These are phyloP conservation scores for Lablab purpureus DNA, from an alignment of 306 rosid species.

Conservation along the genomic window DNA sequence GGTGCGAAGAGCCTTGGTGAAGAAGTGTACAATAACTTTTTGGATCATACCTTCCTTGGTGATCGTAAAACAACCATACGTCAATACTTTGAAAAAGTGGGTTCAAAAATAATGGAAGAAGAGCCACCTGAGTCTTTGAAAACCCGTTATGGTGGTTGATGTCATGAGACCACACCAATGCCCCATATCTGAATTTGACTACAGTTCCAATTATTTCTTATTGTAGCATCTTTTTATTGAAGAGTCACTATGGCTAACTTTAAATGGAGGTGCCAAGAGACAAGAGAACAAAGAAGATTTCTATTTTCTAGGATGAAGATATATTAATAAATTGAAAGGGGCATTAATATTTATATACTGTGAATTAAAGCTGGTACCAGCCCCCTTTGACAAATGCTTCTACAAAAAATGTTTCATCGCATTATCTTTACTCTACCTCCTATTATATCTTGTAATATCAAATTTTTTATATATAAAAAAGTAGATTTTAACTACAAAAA, in stretches of 20 bases:
- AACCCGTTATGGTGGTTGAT: conserved; percentile 57
- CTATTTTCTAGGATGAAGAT: conserved; percentile 13
- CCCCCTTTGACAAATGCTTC: neutral
- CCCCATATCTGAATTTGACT: conserved; percentile 17
- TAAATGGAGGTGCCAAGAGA: neutral
- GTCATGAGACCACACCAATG: neutral
- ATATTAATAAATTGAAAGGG: neutral
- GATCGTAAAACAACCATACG: conserved; percentile 58
- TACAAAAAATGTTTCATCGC: neutral
- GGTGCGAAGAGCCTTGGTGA: conserved; percentile 55
- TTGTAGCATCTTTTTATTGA: neutral
- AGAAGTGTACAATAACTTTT: conserved; percentile 53
- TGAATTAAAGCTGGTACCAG: neutral
- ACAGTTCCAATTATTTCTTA: neutral
- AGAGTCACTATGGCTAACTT: neutral
- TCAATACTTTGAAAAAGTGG: conserved; percentile 50
- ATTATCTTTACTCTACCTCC: neutral
- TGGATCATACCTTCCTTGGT: conserved; percentile 55
- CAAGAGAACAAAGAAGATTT: neutral
- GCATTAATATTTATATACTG: neutral
- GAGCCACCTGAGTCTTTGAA: conserved; percentile 56
- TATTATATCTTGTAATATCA: neutral
- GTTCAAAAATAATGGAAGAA: conserved; percentile 51
- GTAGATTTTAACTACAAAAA: neutral
- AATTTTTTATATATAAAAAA: neutral